A percentile compares a stretch with the other conserved stretches of the same genome.
Conservation (phyloP, 176 grass and related monocot species). For the Rhynchospora tenuis region DNA sequence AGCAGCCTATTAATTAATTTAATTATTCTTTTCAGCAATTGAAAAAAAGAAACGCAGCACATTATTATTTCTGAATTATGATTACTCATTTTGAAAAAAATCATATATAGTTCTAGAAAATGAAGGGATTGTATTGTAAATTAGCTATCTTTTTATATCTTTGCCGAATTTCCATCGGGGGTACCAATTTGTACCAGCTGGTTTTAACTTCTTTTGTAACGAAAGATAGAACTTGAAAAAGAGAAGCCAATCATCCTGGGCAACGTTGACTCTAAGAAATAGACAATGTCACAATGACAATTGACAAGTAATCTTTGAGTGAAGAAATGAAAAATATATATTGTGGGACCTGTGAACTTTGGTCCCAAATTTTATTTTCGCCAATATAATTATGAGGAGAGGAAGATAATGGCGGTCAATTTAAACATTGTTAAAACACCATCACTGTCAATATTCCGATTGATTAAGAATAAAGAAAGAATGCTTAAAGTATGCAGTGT, state of each 20-base stretch:
- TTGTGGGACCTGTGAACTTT: background rate
- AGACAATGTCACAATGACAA: background rate
- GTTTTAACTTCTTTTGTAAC: too few species aligned
- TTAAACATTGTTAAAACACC: background rate
- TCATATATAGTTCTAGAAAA: too few species aligned
- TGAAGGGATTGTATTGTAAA: too few species aligned
- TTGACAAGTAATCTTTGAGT: slow-evolving; percentile 30
- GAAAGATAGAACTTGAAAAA: background rate
- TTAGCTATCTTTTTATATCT: too few species aligned
- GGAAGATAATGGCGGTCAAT: background rate
- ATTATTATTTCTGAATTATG: too few species aligned
- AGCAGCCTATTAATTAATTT: too few species aligned
- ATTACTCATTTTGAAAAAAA: too few species aligned
- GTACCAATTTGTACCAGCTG: too few species aligned
- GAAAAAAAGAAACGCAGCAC: too few species aligned
- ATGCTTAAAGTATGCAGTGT: too few species aligned
- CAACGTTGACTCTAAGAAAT: slow-evolving; percentile 25
- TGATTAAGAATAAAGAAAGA: background rate
- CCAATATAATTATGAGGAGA: background rate
- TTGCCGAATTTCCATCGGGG: too few species aligned
- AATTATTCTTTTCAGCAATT: too few species aligned
- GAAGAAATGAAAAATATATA: slow-evolving; percentile 2
- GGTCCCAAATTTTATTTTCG: background rate
- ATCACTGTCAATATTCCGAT: background rate
- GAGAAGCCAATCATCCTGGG: background rate